Base-by-base conservation (phyloP, 345 rosid genomes). In the Syzygium aqueum region DNA sequence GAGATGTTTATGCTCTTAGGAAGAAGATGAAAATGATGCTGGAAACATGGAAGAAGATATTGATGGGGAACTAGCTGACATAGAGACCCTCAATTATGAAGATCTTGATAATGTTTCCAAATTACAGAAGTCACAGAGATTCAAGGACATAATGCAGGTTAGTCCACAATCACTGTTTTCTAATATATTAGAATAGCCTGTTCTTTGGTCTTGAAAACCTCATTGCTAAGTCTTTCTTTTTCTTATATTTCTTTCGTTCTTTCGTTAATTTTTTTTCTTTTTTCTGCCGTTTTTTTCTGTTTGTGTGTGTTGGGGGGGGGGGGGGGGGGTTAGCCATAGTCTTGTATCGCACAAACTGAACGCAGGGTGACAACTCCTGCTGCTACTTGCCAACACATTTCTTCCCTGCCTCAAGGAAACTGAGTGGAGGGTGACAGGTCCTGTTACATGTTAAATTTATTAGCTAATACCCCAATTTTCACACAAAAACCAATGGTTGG, bases 21-120 rank as follows among this genome's bases (percentile, higher is more conserved):
- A 94, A 85, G 99, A 94, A 91, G 93, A 88, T n/a, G 96, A 92
- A 87, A 92, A 59, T 53, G 97, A 95, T 87, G 93, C 56, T 77
- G 88, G 87, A n/a, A 93, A 91, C 73, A 95, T 94, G 94, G 98
- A 95, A 63, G 98, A 94, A 78, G 96, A 97, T 90, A n/a, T 93
- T 85, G 97, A 94, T 67, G 97, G 94, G 86, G 98, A 94, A 87
- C 61, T 96, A 92, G 96, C 93, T 0, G 98, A 96, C 77, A 88
- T 97, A 77, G 98, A 97, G 87, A 88, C 94, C 49, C 96, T 96
- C 73, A 95, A 95, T 85, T 95, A 96, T 61, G 98, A 95, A 90
- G 99, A 97, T 90, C 92, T 96, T 85, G 97, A 94, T 56, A 92
- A 91, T 86, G 98, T 97, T 82, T 94, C 98, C 4, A 97, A 97